Base-by-base conservation (phyloP, 805 yeast species). In the Nakazawaea peltata region DNA sequence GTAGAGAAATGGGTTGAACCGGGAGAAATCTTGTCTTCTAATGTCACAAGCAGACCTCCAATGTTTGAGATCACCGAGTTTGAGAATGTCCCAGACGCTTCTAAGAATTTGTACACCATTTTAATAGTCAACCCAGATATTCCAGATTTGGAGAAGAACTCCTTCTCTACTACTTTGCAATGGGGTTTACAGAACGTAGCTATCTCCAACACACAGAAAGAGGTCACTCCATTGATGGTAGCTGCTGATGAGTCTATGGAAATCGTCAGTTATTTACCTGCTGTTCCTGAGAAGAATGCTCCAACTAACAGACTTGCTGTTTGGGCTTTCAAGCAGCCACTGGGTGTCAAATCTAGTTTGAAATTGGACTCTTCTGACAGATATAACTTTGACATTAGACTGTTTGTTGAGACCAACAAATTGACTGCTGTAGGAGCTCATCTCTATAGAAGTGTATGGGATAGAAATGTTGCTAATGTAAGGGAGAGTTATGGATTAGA, bases 401-500 rank as follows among this genome's bases (percentile, higher is more conserved):
- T 51, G 5, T 88, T 86, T 55, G 82, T 67, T 12, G 64, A 58
- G 3, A 43, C 57, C 3, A 53, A 82, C 55, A 53, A 64, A 4
- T 68, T 92, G 45, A 61, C 63, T n/a, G 75, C 97, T 1, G 75
- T 88, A 32, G 97, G 97, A 19, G 96, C 94, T 2, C 94, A 86
- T 54, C 68, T 85, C 30, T 90, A 94, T 90, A 77, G 97, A 68
- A 76, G 80, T 45, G 64, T 59, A 28, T 90, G 81, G 76, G 97
- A 92, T 57, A 63, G 83, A 47, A 73, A 79, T 47, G 81, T 84
- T 29, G 69, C 68, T 21, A 54, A 53, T 3, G 79, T 88, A 19
- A 77, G 97, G 57, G 71, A 67, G 43, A 57, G 69, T 51, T 84
- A 81, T 53, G 90, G 86, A 4, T 65, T 90, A 41, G 80, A 77